Conservation (phyloP, 768 basidiomycete species). For the Trametes maxima region DNA sequence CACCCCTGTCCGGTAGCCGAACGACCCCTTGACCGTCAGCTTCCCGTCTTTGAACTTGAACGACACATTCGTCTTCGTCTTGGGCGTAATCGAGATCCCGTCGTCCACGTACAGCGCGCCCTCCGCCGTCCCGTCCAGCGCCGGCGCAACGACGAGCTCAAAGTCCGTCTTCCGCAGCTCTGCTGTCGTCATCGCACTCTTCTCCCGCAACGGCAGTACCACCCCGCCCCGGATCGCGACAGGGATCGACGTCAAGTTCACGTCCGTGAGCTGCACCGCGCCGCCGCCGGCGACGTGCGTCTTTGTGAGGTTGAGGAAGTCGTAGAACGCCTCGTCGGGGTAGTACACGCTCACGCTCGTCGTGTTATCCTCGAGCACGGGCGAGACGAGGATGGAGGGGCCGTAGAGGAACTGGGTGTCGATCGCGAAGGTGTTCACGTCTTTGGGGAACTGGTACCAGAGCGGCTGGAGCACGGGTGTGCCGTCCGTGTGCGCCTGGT, state of each 20-base stretch:
- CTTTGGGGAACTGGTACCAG: slow-evolving; percentile 69
- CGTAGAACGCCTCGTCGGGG: slow-evolving; percentile 66
- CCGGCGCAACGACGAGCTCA: slow-evolving; percentile 64
- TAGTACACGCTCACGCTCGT: slow-evolving; percentile 64
- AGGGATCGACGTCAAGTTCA: slow-evolving; percentile 61
- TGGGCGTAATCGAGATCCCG: slow-evolving; percentile 49
- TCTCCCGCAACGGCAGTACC: slow-evolving; percentile 57
- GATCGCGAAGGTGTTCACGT: slow-evolving; percentile 56
- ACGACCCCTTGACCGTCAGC: slow-evolving; percentile 35
- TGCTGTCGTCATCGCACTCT: slow-evolving; percentile 62
- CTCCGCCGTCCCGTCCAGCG: slow-evolving; percentile 47
- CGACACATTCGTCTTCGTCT: slow-evolving; percentile 32
- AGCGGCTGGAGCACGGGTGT: slow-evolving; percentile 66
- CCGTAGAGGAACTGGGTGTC: slow-evolving; percentile 75
- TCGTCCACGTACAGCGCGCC: slow-evolving; percentile 67
- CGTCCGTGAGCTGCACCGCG: slow-evolving; percentile 44
- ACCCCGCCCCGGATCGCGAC: slow-evolving; percentile 62
- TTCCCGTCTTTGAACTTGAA: slow-evolving; percentile 32
- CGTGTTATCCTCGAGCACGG: slow-evolving; percentile 61
- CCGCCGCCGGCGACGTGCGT: slow-evolving; percentile 50
- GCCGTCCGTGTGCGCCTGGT: slow-evolving; percentile 57
- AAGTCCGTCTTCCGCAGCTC: slow-evolving; percentile 57
- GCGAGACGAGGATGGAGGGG: slow-evolving; percentile 65
- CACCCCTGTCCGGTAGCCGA: slow-evolving; percentile 33
- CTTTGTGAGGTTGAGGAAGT: slow-evolving; percentile 53